These are phyloP conservation scores for Chlamydomonas sp. DNA, from an alignment of 139 green algal species.

Conservation along the genomic window DNA sequence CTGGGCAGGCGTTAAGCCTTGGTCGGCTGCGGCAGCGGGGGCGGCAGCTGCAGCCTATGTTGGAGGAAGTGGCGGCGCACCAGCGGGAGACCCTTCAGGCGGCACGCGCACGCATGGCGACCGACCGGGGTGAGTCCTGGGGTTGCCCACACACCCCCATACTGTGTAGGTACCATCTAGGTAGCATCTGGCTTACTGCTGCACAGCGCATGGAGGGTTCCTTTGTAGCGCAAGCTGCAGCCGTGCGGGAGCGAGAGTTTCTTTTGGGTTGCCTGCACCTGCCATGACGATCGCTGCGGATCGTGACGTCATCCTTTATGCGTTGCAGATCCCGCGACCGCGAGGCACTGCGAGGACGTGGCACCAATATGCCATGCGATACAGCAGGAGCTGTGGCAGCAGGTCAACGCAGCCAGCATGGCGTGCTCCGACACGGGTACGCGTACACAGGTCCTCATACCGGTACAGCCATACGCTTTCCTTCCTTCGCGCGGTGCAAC, in stretches of 20 bases:
- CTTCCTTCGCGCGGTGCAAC: no score
- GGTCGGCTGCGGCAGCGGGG: not conserved
- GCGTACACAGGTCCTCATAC: no score
- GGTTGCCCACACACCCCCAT: not conserved
- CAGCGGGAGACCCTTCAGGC: constrained; percentile 19
- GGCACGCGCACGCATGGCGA: not conserved
- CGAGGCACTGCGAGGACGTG: not conserved
- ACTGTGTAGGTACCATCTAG: no score
- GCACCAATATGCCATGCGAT: not conserved
- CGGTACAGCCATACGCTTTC: no score
- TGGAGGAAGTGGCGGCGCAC: not conserved
- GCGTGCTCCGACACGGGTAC: not conserved
- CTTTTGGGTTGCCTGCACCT: no score
- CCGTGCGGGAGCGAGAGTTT: no score
- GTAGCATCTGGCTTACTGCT: no score
- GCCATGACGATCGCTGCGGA: no score
- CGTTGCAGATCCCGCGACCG: not conserved
- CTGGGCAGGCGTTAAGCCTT: not conserved
- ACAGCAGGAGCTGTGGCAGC: constrained; percentile 30
- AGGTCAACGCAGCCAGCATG: constrained; percentile 18
- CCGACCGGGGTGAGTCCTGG: not conserved
- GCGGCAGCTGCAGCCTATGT: not conserved
- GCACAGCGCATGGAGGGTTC: no score
- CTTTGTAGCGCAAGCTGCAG: no score
- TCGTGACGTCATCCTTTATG: no score